Percentiles rank a stretch among this genome's conserved stretches.
These are phyloP conservation scores for Candida gorgasii DNA, from an alignment of 805 yeast species.

Conservation along the genomic window DNA sequence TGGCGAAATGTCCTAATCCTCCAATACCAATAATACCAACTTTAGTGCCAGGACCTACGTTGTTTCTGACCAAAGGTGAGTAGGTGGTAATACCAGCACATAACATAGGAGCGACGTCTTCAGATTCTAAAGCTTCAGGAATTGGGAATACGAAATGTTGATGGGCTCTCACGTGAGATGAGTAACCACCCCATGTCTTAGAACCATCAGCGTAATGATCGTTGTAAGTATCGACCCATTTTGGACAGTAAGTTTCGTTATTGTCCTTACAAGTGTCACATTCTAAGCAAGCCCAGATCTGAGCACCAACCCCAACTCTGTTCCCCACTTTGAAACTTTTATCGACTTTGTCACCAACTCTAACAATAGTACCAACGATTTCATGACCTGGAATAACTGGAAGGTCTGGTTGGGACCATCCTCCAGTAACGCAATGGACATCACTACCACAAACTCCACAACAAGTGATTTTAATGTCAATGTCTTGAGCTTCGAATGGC, in stretches of 20 bases:
- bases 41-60: constrained; percentile 31
- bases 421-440: constrained; percentile 51
- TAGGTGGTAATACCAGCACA: constrained; percentile 60
- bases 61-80: constrained; percentile 51
- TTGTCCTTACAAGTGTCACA: constrained; percentile 54
- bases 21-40: constrained; percentile 68
- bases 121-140: constrained; percentile 46
- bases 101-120: constrained; percentile 51
- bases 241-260: constrained; percentile 51
- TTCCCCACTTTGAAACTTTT: constrained; percentile 57
- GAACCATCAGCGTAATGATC: constrained; percentile 29
- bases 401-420: constrained; percentile 49
- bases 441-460: constrained; percentile 72
- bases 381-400: constrained; percentile 58
- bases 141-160: constrained; percentile 48
- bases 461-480: constrained; percentile 5
- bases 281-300: constrained; percentile 56
- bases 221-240: constrained; percentile 54
- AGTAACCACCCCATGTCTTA: constrained; percentile 48
- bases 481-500: constrained; percentile 19
- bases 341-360: constrained; percentile 57
- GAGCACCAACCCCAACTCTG: constrained; percentile 82
- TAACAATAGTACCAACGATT: constrained; percentile 58
- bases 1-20: constrained; percentile 67
- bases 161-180: constrained; percentile 47